Base-by-base conservation (phyloP, 1,284 basidiomycete genomes). In the Cystobasidium sp. region DNA sequence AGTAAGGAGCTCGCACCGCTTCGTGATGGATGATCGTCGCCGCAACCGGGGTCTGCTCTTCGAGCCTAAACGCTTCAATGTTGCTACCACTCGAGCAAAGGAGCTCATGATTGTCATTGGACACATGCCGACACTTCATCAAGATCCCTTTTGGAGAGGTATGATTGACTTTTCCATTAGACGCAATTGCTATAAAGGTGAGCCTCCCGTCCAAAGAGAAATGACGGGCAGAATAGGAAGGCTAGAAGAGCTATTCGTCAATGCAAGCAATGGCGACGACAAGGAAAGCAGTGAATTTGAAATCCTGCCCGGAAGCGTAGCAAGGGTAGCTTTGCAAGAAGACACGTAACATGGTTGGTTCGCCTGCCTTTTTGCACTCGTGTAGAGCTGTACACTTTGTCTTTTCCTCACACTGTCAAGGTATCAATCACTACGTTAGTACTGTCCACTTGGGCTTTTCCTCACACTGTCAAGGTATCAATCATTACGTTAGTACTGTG, bases 21-120 rank as follows among this genome's bases (percentile, higher is more conserved):
- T 83, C 77, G 68, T 83, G 10, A 52, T 72, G 0, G 75, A 75
- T 51, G 84, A 84, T 67, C 69, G 76, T 14, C 51, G 74, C 37
- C 76, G 79, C 4, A 79, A 78, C 37, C 79, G 82, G 68, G 84
- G 84, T 0, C 66, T 84, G 24, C 79, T 82, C 18, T 76, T 79
- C 59, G 82, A 84, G 70, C 79, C 80, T 1, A 82, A 83, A 68
- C 76, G 83, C 7, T 83, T 84, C 79, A 83, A 83, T 70, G 84
- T 84, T n/a, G 82, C 83, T 24, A 81, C 83, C 68, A 84, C 83
- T 0, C 78, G 84, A 37, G 82, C 83, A 0, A 83, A 84, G 63
- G 83, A 84, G 75, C 70, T 83, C 5, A 72, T 84, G n/a, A 75
- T 84, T 44, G 76, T 84, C 16, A 76, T 84, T 1, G 83, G 83